Conservation (phyloP, 495 filamentous ascomycete genomes). For the Lophiostoma macrostomum region DNA sequence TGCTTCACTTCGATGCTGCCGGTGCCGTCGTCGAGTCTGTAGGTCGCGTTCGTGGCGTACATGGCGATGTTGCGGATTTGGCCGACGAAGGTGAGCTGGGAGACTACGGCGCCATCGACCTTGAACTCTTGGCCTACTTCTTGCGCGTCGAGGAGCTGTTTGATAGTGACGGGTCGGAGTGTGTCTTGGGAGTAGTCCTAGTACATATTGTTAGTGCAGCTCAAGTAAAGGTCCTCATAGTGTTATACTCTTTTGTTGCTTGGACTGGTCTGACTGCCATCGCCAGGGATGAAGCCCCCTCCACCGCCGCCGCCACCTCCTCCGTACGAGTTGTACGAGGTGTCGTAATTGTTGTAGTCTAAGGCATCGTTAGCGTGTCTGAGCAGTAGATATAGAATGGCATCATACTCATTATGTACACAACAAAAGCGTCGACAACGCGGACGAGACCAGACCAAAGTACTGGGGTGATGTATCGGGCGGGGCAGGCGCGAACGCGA, state of each 20-base stretch:
- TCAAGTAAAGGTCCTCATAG: constrained; percentile 20
- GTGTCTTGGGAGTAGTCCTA: constrained; percentile 63
- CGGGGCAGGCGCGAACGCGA: constrained; percentile 1
- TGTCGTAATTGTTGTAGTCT: constrained; percentile 34
- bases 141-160: constrained; percentile 81
- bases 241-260: constrained; percentile 42
- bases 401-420: too few relatives aligned
- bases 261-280: constrained; percentile 50
- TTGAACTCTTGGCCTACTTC: constrained; percentile 72
- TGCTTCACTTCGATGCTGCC: constrained; percentile 88
- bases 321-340: constrained; percentile 57
- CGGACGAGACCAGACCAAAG: too few relatives aligned
- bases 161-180: constrained; percentile 88
- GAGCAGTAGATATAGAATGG: not conserved
- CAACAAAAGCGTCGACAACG: too few relatives aligned
- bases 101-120: constrained; percentile 69
- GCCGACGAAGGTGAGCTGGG: constrained; percentile 75
- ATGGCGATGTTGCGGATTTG: constrained; percentile 81
- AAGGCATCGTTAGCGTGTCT: not conserved
- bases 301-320: constrained; percentile 58
- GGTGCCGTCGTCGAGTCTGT: constrained; percentile 93
- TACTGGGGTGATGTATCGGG: too few relatives aligned
- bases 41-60: constrained; percentile 88
- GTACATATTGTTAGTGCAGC: constrained; percentile 33
- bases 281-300: constrained; percentile 61